These are phyloP conservation scores for Tephrocybe sp. DNA, from an alignment of 768 basidiomycete species.

Conservation along the genomic window DNA sequence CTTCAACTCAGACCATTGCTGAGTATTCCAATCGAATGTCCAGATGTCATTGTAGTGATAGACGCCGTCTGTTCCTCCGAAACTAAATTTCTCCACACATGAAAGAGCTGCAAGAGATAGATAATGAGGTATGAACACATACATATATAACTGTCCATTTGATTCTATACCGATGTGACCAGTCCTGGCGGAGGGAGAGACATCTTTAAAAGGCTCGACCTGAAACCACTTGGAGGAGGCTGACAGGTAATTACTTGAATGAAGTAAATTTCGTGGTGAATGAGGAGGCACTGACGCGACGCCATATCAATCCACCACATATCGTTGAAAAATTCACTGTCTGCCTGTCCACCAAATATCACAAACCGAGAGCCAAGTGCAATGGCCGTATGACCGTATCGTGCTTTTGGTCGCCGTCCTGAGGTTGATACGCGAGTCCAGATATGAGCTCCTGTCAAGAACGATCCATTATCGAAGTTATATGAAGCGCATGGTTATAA, in stretches of 20 bases:
- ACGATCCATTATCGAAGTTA: not conserved
- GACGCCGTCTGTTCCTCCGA: slow-evolving; percentile 94
- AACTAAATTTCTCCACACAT: slow-evolving; percentile 49
- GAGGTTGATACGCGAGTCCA: slow-evolving; percentile 88
- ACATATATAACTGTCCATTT: slow-evolving; percentile 82
- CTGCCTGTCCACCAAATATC: slow-evolving; percentile 95
- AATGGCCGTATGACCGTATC: slow-evolving; percentile 93
- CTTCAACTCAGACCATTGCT: slow-evolving; percentile 83
- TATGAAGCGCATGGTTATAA: too few relatives aligned
- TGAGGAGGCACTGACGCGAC: slow-evolving; percentile 57
- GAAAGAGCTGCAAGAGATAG: slow-evolving; percentile 8
- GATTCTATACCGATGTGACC: slow-evolving; percentile 86
- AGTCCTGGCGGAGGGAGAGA: slow-evolving; percentile 78
- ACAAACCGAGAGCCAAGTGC: slow-evolving; percentile 90
- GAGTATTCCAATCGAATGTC: slow-evolving; percentile 79
- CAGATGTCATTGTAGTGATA: slow-evolving; percentile 99
- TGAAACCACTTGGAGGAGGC: slow-evolving; percentile 92
- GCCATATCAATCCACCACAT: slow-evolving; percentile 94
- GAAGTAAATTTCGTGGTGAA: not conserved
- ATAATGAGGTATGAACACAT: slow-evolving; percentile 25
- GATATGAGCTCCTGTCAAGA: slow-evolving; percentile 72
- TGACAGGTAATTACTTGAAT: slow-evolving; percentile 9
- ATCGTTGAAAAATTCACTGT: slow-evolving; percentile 90
- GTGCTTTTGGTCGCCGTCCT: slow-evolving; percentile 74
- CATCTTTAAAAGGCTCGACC: slow-evolving; percentile 56